Evolutionary conservation across 495 filamentous ascomycete species (phyloP).

Genomic region (Evansstolkia leycettana): DNA sequence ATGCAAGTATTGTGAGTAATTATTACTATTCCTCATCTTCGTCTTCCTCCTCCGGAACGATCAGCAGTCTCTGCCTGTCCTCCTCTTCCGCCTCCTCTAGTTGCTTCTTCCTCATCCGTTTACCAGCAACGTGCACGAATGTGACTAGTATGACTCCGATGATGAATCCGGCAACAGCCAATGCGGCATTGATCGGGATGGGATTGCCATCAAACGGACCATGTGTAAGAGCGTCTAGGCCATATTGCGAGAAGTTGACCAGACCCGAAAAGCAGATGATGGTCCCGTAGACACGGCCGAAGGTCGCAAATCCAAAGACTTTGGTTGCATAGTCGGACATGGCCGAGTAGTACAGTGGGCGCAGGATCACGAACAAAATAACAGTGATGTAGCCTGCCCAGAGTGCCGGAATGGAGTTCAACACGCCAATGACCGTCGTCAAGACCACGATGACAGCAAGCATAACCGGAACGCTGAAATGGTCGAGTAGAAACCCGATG

Average conservation of each 20-base stretch:
- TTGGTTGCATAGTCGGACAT: constrained; percentile 77
- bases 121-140: constrained; percentile 38
- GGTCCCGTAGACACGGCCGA: constrained; percentile 84
- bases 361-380: constrained; percentile 52
- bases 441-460: constrained; percentile 57
- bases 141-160: constrained; percentile 47
- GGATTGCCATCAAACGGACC: constrained; percentile 58
- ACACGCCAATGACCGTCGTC: constrained; percentile 63
- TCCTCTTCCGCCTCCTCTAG: constrained; percentile 11
- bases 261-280: constrained; percentile 83
- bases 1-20: no score
- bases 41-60: constrained; percentile 19
- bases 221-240: constrained; percentile 72
- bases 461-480: constrained; percentile 50
- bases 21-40: no score
- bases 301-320: constrained; percentile 89
- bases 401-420: constrained; percentile 60
- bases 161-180: constrained; percentile 48
- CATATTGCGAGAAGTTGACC: constrained; percentile 74
- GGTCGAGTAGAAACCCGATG: constrained; percentile 70
- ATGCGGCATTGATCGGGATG: constrained; percentile 59
- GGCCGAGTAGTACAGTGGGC: constrained; percentile 39
- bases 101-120: constrained; percentile 7
- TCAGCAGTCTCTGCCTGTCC: constrained; percentile 17
- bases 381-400: constrained; percentile 72